Percentiles rank a stretch among this genome's conserved stretches.
phyloP scores from a whole-genome alignment of 495 filamentous ascomycete genomes.

The Aspergillus homomorphus region DNA sequence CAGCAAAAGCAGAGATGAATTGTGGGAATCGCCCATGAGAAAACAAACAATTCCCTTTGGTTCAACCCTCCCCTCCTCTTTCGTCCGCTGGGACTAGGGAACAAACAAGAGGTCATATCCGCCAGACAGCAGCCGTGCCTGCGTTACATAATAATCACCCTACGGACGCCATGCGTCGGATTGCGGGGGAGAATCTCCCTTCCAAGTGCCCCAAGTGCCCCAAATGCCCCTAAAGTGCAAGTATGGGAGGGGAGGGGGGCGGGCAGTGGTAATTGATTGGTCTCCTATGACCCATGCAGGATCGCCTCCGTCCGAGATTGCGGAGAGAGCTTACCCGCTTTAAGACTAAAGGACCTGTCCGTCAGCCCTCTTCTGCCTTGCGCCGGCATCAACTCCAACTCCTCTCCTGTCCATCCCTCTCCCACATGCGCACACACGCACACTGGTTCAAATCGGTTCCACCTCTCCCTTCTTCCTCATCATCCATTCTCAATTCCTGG shows the following conservation, averaged over 20 bases:
- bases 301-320: conserved; percentile 23
- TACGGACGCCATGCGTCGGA: conserved; percentile 2
- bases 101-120: background rate
- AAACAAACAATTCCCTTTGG: background rate
- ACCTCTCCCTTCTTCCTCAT: background rate
- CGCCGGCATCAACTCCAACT: background rate
- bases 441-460: no score
- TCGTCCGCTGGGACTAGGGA: background rate
- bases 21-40: background rate
- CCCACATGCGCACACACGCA: no score
- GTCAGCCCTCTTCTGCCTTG: conserved; percentile 3
- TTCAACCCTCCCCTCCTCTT: background rate
- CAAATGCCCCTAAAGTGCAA: background rate
- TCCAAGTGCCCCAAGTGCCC: background rate
- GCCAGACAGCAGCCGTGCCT: background rate
- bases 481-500: background rate
- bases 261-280: conserved; percentile 2
- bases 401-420: conserved; percentile 2
- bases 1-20: background rate
- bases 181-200: conserved; percentile 6
- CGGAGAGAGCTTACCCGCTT: conserved; percentile 24
- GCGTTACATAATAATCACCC: background rate
- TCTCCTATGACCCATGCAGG: conserved; percentile 14
- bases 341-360: background rate
- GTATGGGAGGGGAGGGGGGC: background rate